A percentile compares a stretch with the other conserved stretches of the same genome.
These are phyloP conservation scores for Chamaenerion angustifolium DNA, from an alignment of 345 rosid species.

Conservation along the genomic window DNA sequence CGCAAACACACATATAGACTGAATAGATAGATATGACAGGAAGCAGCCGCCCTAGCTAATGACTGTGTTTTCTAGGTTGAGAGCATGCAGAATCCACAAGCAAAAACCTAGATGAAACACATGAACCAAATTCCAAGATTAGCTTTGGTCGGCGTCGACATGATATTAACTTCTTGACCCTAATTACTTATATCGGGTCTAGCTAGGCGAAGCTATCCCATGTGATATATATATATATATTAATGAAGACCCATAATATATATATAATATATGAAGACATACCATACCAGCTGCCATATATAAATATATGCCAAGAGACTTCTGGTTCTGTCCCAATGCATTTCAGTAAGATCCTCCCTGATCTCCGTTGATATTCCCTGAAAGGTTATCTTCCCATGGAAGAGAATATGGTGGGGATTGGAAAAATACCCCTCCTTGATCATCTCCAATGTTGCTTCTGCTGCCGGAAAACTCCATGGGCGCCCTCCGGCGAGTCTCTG, in stretches of 20 bases:
- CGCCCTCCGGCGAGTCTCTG: constrained; percentile 2
- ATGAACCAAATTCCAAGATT: neutral
- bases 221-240: neutral
- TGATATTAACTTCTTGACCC: neutral
- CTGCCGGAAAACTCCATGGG: constrained; percentile 1
- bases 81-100: no score
- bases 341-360: constrained; percentile 7
- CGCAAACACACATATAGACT: no score
- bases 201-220: constrained; percentile 2
- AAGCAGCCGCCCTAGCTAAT: no score
- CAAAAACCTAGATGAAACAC: constrained; percentile 1
- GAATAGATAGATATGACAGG: no score
- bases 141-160: no score
- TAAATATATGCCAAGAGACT: neutral
- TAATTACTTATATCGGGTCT: neutral
- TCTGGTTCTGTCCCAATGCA: neutral
- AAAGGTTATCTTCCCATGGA: constrained; percentile 26
- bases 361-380: constrained; percentile 38
- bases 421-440: constrained; percentile 11
- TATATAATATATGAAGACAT: neutral
- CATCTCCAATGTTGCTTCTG: constrained; percentile 3
- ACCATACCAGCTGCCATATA: neutral
- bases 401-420: constrained; percentile 14
- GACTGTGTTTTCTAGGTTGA: no score
- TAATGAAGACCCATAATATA: neutral